Evolutionary conservation across 768 basidiomycete species (phyloP).

Genomic region (Pilatotrama ljubarskyi): DNA sequence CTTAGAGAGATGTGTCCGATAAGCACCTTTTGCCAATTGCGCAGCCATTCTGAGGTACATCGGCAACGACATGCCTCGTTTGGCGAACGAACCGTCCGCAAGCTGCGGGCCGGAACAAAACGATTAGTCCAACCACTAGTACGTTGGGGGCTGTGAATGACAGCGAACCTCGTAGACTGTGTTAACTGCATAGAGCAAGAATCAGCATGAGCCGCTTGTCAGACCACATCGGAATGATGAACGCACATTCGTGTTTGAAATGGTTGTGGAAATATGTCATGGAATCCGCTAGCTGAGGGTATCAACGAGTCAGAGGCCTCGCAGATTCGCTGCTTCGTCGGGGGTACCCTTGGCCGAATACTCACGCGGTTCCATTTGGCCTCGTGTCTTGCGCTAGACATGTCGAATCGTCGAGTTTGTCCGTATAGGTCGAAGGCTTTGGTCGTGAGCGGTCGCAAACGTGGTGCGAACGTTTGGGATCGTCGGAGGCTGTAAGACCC

Average conservation of each 20-base stretch:
- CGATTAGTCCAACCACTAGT: no score
- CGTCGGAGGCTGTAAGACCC: not conserved
- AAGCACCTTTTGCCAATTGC: conserved; percentile 42
- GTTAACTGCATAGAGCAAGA: conserved; percentile 37
- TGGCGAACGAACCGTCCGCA: conserved; percentile 52
- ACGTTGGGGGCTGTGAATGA: no score
- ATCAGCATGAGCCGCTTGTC: not conserved
- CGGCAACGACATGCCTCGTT: conserved; percentile 43
- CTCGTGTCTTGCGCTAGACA: conserved; percentile 22
- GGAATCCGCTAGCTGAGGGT: conserved; percentile 14
- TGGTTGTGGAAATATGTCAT: conserved; percentile 31
- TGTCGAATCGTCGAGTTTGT: not conserved
- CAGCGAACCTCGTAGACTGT: conserved; percentile 42
- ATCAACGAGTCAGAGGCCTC: not conserved
- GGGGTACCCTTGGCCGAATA: not conserved
- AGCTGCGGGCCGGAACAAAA: conserved; percentile 33
- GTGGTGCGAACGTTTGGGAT: not conserved
- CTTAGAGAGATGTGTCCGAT: no score
- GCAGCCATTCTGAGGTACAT: conserved; percentile 43
- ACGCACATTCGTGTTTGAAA: conserved; percentile 53
- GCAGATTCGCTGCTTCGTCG: not conserved
- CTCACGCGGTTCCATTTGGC: conserved; percentile 24
- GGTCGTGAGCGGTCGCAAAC: not conserved
- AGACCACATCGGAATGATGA: not conserved
- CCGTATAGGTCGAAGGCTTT: not conserved